Base-by-base conservation (phyloP, 2,329 filamentous ascomycete genomes). In the Thelonectria blattea region DNA sequence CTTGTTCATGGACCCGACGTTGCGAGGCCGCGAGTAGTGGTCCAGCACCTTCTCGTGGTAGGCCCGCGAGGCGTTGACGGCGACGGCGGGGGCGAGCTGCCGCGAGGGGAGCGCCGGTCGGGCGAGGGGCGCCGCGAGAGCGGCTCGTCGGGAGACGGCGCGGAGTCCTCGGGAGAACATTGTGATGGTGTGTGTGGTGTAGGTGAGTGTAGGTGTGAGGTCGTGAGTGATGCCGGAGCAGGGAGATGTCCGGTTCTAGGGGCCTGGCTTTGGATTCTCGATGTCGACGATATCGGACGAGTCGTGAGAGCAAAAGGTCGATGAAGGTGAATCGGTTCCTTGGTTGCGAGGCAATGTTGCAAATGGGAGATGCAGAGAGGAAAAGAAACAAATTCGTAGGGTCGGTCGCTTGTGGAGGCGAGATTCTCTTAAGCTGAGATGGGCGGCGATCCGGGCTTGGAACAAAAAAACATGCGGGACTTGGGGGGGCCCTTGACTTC, bases 1-100 rank as follows among this genome's bases (percentile, higher is more conserved):
- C 83, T 96, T 96, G 76, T 83, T 79, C 74, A 85, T 79, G 60
- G 83, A 84, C 56, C 83, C 83, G 62, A 84, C 82, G 66, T 85
- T 85, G 61, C 83, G 82, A 46, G 81, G 81, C 57, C 79, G 79
- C 47, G 81, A 81, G 73, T 83, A 83, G 73, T 82, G 80, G 73
- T 80, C 78, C 54, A 80, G 76, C 51, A 80, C 82, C 75, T 84
- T 84, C 74, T 84, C 82, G 72, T 84, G 82, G 68, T 84, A 84
- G 30, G 77, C 78, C 41, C 82, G 77, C 53, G 74, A 77, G 55
- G 79, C 74, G 51, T 77, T 73, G 65, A 77, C 71, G 49, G 80
- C 69, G 41, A 73, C 72, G 27, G 75, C 74, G 58, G 76, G 79
- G 37, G 79, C 73, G 56, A 79, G 73, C 68, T 80, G 79, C 42